Base-by-base conservation (phyloP, 2,329 filamentous ascomycete species). In the Colletotrichum horii region DNA sequence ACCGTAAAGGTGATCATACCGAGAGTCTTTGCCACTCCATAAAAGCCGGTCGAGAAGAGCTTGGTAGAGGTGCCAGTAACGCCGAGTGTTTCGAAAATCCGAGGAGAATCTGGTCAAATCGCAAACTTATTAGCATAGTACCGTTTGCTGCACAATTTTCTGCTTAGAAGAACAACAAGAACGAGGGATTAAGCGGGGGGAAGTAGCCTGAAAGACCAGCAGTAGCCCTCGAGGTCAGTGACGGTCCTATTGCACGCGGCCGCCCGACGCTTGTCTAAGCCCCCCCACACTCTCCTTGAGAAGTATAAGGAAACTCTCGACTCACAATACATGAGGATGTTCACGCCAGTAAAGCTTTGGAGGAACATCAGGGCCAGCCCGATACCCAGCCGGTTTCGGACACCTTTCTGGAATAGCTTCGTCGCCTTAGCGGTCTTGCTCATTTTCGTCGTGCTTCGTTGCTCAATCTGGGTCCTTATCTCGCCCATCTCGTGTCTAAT, bases 381-480 rank as follows among this genome's bases (percentile, higher is more conserved):
- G 1, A 61, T 61, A n/a, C 24, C 28, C 3, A 61, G 56, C 2
- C 56, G 24, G 56, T 61, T 61, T 0, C 56, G 28, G 2, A 61
- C 28, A 19, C 56, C 56, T 12, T 32, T 32, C 0, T 32, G 4
- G 4, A 28, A 28, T n/a, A 61, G 14, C 11, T 65, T 22, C 36
- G n/a, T 43, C 6, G 36, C 28, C 19, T 65, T 43, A 89, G 56
- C 56, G 24, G 15, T 7, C 2, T 28, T 28, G 15, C 73, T 77
- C 48, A 76, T 61, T 3, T 52, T 58, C 34, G 52, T 71, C 26
- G 55, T 77, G 69, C 88, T 89, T 79, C 93, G 90, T 1, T 90
- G 88, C 16, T 88, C 85, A 34, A 92, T 90, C 3, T 89, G 89
- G 2, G 84, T 81, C 43, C 87, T 87, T 75, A 91, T 91, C 76